Percentiles rank a stretch among this genome's conserved stretches.
Conservation (phyloP, 176 grass and related monocot genomes). For the Lolium multiflorum region DNA sequence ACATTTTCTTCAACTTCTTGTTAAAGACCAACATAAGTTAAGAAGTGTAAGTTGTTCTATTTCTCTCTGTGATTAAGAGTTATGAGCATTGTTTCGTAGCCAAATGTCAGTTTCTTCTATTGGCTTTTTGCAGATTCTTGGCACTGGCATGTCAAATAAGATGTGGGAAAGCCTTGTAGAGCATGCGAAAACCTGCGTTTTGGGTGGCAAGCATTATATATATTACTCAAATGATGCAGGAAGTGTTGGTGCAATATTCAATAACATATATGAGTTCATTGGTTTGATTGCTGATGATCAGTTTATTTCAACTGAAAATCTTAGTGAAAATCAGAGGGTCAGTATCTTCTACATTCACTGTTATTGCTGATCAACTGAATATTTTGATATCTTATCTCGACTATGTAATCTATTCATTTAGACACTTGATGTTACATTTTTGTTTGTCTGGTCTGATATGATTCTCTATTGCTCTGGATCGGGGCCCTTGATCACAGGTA, state of each 20-base stretch:
- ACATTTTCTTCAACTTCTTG: conserved; percentile 83
- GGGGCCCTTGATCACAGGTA: conserved; percentile 46
- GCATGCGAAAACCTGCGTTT: conserved; percentile 85
- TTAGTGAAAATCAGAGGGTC: conserved; percentile 81
- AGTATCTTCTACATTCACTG: conserved; percentile 39
- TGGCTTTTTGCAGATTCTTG: conserved; percentile 68
- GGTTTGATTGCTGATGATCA: conserved; percentile 83
- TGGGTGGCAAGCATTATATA: conserved; percentile 87
- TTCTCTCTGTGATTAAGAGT: conserved; percentile 16
- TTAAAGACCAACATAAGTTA: conserved; percentile 75
- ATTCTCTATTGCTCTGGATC: background rate
- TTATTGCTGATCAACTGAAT: background rate
- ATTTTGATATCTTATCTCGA: background rate
- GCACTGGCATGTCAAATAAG: conserved; percentile 80
- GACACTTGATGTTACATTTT: conserved; percentile 22
- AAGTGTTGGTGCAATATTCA: conserved; percentile 78
- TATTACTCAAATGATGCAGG: conserved; percentile 69
- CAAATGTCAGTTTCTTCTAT: conserved; percentile 17
- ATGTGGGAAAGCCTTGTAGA: conserved; percentile 95
- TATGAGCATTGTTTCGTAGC: conserved; percentile 24
- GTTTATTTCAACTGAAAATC: conserved; percentile 78
- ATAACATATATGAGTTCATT: conserved; percentile 85
- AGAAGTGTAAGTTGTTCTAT: conserved; percentile 69
- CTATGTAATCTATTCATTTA: background rate
- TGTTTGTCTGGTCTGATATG: conserved; percentile 8